Evolutionary conservation across 352 stramenopile genomes (phyloP).

Genomic region (Pythium apleroticum): DNA sequence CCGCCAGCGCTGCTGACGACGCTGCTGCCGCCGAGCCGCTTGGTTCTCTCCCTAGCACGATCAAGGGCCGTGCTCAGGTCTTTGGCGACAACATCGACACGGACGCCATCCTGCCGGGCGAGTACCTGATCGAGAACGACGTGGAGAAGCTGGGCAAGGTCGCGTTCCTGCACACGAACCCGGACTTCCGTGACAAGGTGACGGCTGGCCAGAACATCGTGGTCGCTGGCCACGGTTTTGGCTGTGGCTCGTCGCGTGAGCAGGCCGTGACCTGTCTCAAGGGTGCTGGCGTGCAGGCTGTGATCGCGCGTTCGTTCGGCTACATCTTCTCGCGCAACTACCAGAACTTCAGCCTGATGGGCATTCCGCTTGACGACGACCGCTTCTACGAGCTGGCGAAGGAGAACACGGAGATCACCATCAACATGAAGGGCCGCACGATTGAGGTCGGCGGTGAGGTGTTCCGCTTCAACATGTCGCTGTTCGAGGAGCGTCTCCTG

Average conservation of each 20-base stretch:
- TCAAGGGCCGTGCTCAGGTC: conserved; percentile 72
- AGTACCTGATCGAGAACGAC: conserved; percentile 85
- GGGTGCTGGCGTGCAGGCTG: conserved; percentile 70
- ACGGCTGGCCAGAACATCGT: conserved; percentile 67
- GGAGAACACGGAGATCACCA: conserved; percentile 68
- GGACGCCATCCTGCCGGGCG: conserved; percentile 81
- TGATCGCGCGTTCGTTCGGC: conserved; percentile 84
- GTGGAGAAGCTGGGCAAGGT: conserved; percentile 83
- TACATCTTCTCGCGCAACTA: conserved; percentile 90
- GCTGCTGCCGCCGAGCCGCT: conserved; percentile 31
- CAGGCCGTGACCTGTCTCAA: conserved; percentile 84
- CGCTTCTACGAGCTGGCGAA: conserved; percentile 81
- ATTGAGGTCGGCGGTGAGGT: conserved; percentile 73
- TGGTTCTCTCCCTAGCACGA: conserved; percentile 36
- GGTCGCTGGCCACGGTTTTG: conserved; percentile 78
- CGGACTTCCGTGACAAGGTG: conserved; percentile 85
- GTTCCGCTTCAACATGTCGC: conserved; percentile 87
- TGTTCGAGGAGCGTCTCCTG: conserved; percentile 83
- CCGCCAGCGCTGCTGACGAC: conserved; percentile 25
- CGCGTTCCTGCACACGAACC: conserved; percentile 83
- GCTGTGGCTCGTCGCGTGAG: conserved; percentile 82
- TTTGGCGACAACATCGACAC: conserved; percentile 91
- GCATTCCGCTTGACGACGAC: conserved; percentile 79
- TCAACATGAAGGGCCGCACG: conserved; percentile 82
- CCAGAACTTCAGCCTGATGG: conserved; percentile 84